Conservation (phyloP, 352 stramenopile species). For the Globisporangium mamillatum region DNA sequence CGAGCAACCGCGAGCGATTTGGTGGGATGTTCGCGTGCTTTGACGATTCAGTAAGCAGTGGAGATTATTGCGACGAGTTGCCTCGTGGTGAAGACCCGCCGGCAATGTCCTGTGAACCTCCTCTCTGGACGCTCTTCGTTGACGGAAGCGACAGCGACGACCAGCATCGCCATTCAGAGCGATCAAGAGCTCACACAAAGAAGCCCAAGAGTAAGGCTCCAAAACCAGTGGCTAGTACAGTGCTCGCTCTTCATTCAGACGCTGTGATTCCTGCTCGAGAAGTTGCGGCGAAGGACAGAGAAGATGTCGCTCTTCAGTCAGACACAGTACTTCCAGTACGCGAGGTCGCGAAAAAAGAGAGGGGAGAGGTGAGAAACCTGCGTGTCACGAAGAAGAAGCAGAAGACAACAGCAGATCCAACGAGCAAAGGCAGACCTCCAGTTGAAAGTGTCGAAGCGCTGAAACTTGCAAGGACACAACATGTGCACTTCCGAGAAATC, state of each 20-base stretch:
- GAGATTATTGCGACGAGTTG: background rate
- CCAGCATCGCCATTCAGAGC: background rate
- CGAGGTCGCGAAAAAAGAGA: background rate
- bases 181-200: background rate
- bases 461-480: background rate
- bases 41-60: background rate
- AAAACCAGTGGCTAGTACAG: background rate
- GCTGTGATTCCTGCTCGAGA: background rate
- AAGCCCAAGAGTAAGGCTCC: background rate
- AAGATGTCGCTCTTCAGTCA: background rate
- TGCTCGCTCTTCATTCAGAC: background rate
- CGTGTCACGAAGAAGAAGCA: background rate
- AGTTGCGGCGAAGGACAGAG: background rate
- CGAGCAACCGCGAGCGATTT: slow-evolving; percentile 34
- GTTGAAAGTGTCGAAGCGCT: background rate
- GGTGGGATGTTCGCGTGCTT: slow-evolving; percentile 20
- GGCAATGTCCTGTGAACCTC: background rate
- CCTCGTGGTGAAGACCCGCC: background rate
- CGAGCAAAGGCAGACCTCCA: background rate
- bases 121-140: background rate
- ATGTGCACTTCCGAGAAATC: background rate
- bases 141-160: background rate
- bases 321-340: background rate
- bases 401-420: background rate
- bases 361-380: background rate